Conservation (phyloP, 2,329 filamentous ascomycete genomes). For the Chaetothyriales sp. region DNA sequence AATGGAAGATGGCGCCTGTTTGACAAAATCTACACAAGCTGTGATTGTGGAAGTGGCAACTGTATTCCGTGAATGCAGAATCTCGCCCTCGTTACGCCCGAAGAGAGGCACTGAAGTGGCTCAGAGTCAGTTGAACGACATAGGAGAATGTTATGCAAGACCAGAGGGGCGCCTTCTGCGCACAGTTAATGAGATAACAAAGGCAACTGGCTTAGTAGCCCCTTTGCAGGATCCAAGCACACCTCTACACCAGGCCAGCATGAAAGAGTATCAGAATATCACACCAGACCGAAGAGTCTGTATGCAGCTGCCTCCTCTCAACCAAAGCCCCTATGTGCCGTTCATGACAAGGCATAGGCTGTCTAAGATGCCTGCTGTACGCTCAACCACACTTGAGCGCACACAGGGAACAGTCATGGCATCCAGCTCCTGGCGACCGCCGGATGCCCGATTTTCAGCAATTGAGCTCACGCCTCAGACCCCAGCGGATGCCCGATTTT, state of each 20-base stretch:
- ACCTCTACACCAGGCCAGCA: neutral
- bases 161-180: neutral
- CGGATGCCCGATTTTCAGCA: neutral
- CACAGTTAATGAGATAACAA: neutral
- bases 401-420: neutral
- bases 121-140: neutral
- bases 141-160: neutral
- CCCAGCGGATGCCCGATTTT: neutral
- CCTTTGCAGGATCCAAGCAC: neutral
- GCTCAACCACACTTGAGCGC: neutral
- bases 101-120: neutral
- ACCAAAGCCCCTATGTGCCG: neutral
- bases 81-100: neutral
- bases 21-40: neutral
- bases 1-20: neutral
- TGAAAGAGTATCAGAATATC: neutral
- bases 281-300: neutral
- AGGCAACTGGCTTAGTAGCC: neutral
- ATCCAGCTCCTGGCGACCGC: neutral
- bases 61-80: neutral
- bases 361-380: neutral
- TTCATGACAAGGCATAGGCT: neutral
- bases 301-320: neutral
- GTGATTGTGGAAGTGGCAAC: neutral
- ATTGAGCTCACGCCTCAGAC: neutral